Percentiles rank a stretch among this genome's conserved stretches.
Evolutionary conservation across 1,139 yeast genomes (phyloP).

Genomic region (Debaryomycetaceae sp.): DNA sequence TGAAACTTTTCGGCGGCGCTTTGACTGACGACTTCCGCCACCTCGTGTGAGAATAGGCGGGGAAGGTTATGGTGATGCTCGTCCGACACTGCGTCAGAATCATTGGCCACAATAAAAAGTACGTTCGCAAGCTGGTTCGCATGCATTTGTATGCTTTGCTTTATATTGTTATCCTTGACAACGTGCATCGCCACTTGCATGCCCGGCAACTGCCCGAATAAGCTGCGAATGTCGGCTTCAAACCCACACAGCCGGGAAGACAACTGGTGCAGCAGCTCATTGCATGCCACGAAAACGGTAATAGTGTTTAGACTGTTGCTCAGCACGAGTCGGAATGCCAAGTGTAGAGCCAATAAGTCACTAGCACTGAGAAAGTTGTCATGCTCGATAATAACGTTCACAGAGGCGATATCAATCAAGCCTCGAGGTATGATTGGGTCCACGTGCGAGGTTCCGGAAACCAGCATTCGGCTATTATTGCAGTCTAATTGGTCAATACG

Average conservation of each 20-base stretch:
- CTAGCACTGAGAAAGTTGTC: conserved; percentile 23
- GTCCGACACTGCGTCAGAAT: conserved; percentile 2
- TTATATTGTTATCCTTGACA: conserved; percentile 12
- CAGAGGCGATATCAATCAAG: conserved; percentile 9
- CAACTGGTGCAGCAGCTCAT: not conserved
- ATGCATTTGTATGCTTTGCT: conserved; percentile 5
- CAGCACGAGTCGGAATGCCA: conserved; percentile 12
- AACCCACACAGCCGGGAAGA: conserved; percentile 8
- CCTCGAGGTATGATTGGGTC: conserved; percentile 4
- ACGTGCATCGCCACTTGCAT: conserved; percentile 7
- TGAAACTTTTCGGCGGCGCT: conserved; percentile 15
- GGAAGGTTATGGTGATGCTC: not conserved
- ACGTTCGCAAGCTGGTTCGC: conserved; percentile 9
- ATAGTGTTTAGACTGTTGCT: conserved; percentile 5
- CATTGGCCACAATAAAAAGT: conserved; percentile 16
- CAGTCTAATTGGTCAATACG: not conserved
- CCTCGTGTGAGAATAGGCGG: conserved; percentile 9
- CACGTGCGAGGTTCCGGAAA: not conserved
- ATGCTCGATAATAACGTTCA: conserved; percentile 19
- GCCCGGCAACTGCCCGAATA: conserved; percentile 7
- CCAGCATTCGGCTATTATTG: not conserved
- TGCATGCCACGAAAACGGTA: conserved; percentile 13
- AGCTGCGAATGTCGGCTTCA: conserved; percentile 11
- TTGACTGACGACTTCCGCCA: conserved; percentile 9
- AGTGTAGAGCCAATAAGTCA: conserved; percentile 21